Percentiles rank a stretch among this genome's conserved stretches.
Conservation (phyloP, 257 asterid genomes). For the Handroanthus guayacan region DNA sequence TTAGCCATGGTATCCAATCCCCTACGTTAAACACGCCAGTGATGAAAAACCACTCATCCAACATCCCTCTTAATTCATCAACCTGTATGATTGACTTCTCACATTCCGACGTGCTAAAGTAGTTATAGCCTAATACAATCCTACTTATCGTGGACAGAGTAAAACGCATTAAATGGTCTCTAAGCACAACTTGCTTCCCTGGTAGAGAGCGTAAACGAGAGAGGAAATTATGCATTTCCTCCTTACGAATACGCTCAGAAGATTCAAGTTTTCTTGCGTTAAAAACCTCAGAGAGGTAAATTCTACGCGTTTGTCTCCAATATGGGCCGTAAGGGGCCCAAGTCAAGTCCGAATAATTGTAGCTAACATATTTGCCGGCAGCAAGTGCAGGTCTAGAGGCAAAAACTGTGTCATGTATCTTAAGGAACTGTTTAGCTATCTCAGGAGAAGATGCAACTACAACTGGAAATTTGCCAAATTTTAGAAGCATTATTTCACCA, state of each 20-base stretch:
- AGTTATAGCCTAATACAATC: constrained; percentile 33
- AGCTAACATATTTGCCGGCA: too few relatives aligned
- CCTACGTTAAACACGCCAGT: constrained; percentile 44
- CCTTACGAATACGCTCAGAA: too few relatives aligned
- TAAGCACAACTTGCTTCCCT: constrained; percentile 39
- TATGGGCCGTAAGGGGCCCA: background rate
- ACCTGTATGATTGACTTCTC: background rate
- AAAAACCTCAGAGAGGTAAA: too few relatives aligned
- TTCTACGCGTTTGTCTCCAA: too few relatives aligned
- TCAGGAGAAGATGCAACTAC: too few relatives aligned
- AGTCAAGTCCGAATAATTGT: background rate
- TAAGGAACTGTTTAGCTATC: too few relatives aligned
- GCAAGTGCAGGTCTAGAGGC: too few relatives aligned
- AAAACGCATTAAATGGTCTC: constrained; percentile 34
- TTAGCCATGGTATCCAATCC: constrained; percentile 64
- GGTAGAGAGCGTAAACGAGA: constrained; percentile 31
- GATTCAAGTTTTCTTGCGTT: too few relatives aligned
- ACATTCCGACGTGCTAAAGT: constrained; percentile 22
- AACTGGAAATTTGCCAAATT: too few relatives aligned
- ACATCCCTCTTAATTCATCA: constrained; percentile 36
- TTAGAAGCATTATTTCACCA: too few relatives aligned
- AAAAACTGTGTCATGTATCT: too few relatives aligned
- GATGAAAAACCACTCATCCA: constrained; percentile 46
- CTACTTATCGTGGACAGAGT: constrained; percentile 34
- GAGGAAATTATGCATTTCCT: background rate